phyloP scores from a whole-genome alignment of 345 rosid species.

The Hypericum perforatum region DNA sequence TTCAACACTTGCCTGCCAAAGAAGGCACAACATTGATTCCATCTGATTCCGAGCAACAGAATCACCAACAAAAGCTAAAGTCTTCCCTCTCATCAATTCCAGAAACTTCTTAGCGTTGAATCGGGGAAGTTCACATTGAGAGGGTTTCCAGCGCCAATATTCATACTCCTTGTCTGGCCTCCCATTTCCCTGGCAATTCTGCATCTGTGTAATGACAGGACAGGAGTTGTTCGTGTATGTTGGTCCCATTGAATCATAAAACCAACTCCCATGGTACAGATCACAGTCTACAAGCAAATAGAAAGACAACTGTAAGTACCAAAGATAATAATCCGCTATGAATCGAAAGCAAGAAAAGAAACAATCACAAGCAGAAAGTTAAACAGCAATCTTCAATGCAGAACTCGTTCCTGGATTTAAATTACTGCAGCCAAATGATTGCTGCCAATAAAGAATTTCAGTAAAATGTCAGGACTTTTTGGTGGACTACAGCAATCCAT shows the following conservation, averaged over 20 bases:
- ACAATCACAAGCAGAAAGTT: not conserved
- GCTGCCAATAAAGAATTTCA: too few species aligned
- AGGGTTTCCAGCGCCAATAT: conserved; percentile 94
- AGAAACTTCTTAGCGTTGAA: conserved; percentile 82
- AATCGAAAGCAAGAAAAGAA: not conserved
- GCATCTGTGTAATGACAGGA: conserved; percentile 89
- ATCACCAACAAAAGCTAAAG: conserved; percentile 85
- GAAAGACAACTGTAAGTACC: conserved; percentile 10
- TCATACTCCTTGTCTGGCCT: conserved; percentile 89
- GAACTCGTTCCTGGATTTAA: too few species aligned
- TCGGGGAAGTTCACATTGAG: conserved; percentile 78
- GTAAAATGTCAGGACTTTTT: too few species aligned
- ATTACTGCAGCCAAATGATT: too few species aligned
- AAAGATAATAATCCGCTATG: not conserved
- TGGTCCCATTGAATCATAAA: conserved; percentile 71
- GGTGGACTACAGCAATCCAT: too few species aligned
- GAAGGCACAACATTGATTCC: conserved; percentile 96
- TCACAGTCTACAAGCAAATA: conserved; percentile 52
- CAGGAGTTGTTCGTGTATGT: conserved; percentile 84
- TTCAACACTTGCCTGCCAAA: conserved; percentile 79
- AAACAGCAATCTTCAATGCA: not conserved
- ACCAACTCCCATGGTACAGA: conserved; percentile 75
- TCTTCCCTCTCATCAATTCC: conserved; percentile 88
- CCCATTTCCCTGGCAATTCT: conserved; percentile 98
- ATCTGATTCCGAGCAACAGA: conserved; percentile 98